Conservation (phyloP, 257 asterid species). For the Solanum chaucha region DNA sequence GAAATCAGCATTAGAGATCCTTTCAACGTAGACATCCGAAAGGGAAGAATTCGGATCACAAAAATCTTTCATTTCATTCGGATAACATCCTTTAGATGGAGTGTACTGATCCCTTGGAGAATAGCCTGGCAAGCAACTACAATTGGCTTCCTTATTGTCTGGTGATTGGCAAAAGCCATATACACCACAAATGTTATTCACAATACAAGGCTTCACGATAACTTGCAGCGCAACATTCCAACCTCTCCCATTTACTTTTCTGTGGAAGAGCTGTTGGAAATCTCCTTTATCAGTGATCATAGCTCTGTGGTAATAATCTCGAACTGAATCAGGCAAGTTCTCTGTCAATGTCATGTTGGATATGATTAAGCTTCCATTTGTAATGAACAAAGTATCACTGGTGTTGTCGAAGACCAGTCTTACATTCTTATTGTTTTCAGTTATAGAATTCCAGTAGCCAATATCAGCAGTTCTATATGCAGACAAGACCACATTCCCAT, state of each 20-base stretch:
- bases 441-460: not conserved
- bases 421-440: not conserved
- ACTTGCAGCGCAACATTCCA: not conserved
- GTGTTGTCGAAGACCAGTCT: not conserved
- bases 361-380: not conserved
- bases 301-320: not conserved
- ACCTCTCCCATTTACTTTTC: not conserved
- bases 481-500: not conserved
- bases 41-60: not conserved
- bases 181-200: not conserved
- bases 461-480: not conserved
- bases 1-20: not conserved
- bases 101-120: not conserved
- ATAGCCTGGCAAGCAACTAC: constrained; percentile 1
- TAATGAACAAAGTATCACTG: not conserved
- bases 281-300: not conserved
- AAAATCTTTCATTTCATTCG: not conserved
- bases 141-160: not conserved
- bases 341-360: not conserved
- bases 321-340: not conserved
- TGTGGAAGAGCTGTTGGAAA: not conserved
- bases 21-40: not conserved
- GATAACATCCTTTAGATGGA: not conserved
- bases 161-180: not conserved
- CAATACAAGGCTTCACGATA: not conserved